Percentiles rank a stretch among this genome's conserved stretches.
Conservation (phyloP, 2,329 filamentous ascomycete genomes). For the Diaporthe sp. region DNA sequence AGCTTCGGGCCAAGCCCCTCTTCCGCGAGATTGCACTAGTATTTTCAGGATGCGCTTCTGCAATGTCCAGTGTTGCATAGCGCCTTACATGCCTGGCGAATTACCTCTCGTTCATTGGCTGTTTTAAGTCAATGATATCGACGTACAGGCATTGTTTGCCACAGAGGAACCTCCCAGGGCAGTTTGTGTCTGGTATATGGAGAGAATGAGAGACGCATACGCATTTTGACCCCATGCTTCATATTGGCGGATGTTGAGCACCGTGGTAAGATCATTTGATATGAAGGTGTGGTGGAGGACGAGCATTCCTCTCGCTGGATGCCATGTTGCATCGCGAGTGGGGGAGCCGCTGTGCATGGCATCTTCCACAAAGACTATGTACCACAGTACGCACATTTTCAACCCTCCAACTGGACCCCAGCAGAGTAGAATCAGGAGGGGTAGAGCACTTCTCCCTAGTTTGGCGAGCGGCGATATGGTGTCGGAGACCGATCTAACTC, state of each 20-base stretch:
- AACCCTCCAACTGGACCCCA: too few species aligned
- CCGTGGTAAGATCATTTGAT: background rate
- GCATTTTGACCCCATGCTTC: background rate
- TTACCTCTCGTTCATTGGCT: background rate
- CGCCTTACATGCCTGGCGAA: background rate
- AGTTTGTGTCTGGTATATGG: background rate
- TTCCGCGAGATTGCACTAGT: background rate
- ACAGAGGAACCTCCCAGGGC: background rate
- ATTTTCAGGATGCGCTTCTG: conserved; percentile 1
- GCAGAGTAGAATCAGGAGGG: background rate
- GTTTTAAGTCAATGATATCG: background rate
- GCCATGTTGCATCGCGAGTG: background rate
- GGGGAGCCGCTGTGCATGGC: too few species aligned
- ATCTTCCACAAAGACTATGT: too few species aligned
- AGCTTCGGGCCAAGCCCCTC: background rate
- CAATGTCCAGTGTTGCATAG: background rate
- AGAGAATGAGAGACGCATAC: background rate
- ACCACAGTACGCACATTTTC: too few species aligned
- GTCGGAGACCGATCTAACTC: background rate
- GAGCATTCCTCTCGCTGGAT: background rate
- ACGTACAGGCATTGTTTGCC: background rate
- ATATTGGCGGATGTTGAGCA: too few species aligned
- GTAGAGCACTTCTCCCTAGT: background rate
- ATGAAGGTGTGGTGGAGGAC: background rate
- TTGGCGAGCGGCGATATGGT: background rate